A percentile compares a stretch with the other conserved stretches of the same genome.
Conservation (phyloP, 441 rosid genomes). For the Hura crepitans region DNA sequence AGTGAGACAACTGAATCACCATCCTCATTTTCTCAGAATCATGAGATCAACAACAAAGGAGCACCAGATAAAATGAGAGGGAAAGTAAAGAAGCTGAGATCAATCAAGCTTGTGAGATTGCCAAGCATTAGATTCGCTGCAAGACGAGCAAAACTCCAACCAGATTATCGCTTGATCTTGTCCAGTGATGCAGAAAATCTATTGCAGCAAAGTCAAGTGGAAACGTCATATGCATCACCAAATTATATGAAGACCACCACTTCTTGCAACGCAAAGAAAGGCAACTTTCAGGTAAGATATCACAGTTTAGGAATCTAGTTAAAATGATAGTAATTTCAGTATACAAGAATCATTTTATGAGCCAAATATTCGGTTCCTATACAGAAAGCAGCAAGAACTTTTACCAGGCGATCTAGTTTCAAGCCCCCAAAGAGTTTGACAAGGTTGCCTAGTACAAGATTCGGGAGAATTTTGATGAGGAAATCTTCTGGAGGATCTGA, state of each 20-base stretch:
- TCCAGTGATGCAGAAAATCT: slow-evolving; percentile 41
- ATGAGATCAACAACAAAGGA: slow-evolving; percentile 28
- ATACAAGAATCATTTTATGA: neutral
- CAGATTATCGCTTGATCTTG: slow-evolving; percentile 30
- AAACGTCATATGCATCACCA: slow-evolving; percentile 39
- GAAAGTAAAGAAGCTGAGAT: slow-evolving; percentile 45
- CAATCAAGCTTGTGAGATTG: slow-evolving; percentile 41
- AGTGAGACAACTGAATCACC: slow-evolving; percentile 30
- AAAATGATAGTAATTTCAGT: neutral
- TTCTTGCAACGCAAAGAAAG: slow-evolving; percentile 33
- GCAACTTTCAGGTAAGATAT: slow-evolving; percentile 50
- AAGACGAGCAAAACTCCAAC: slow-evolving; percentile 25
- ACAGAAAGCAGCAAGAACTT: slow-evolving; percentile 41
- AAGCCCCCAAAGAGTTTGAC: slow-evolving; percentile 40
- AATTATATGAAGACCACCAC: slow-evolving; percentile 33
- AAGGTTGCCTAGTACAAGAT: slow-evolving; percentile 46
- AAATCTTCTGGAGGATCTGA: slow-evolving; percentile 40
- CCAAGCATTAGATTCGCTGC: slow-evolving; percentile 36
- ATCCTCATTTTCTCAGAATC: slow-evolving; percentile 22
- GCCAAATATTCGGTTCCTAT: too few relatives aligned
- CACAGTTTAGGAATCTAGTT: neutral
- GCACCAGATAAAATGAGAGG: slow-evolving; percentile 28
- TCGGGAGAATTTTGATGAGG: slow-evolving; percentile 46
- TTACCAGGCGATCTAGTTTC: slow-evolving; percentile 37
- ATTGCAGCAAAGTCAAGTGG: slow-evolving; percentile 35